These are phyloP conservation scores for Hyphopichia burtonii DNA, from an alignment of 1,139 yeast species.

Conservation along the genomic window DNA sequence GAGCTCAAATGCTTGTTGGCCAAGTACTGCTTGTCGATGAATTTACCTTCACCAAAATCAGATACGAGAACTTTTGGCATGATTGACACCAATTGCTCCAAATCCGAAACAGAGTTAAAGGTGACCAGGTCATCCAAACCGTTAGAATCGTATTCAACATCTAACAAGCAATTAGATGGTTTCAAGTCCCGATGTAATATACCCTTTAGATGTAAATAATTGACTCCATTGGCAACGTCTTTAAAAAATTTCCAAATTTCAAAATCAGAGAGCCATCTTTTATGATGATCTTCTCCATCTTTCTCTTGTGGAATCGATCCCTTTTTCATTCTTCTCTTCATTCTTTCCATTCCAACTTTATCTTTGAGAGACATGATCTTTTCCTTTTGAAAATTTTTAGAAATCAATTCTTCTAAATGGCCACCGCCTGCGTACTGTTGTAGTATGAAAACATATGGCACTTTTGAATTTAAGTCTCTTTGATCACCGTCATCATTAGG, in stretches of 20 bases:
- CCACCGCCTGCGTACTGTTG: slow-evolving; percentile 92
- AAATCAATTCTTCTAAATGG: slow-evolving; percentile 68
- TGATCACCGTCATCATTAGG: slow-evolving; percentile 8
- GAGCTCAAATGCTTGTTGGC: neutral
- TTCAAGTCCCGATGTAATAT: slow-evolving; percentile 84
- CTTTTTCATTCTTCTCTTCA: slow-evolving; percentile 17
- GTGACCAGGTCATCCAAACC: slow-evolving; percentile 10
- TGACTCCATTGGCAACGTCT: slow-evolving; percentile 69
- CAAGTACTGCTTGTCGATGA: slow-evolving; percentile 46
- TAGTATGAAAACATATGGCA: slow-evolving; percentile 81
- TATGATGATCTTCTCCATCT: slow-evolving; percentile 15
- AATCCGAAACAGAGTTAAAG: slow-evolving; percentile 10
- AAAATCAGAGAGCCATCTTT: slow-evolving; percentile 27
- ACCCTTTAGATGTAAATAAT: slow-evolving; percentile 69
- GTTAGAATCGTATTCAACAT: slow-evolving; percentile 18
- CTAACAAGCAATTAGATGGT: slow-evolving; percentile 79
- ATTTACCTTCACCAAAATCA: slow-evolving; percentile 87
- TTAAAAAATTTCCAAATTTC: slow-evolving; percentile 62
- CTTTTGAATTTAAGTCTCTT: slow-evolving; percentile 16
- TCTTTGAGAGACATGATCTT: slow-evolving; percentile 24
- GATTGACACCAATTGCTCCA: slow-evolving; percentile 22
- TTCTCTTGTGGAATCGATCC: neutral
- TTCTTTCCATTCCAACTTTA: slow-evolving; percentile 23
- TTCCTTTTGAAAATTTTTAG: slow-evolving; percentile 25
- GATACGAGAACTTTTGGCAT: slow-evolving; percentile 75